Evolutionary conservation across 2,329 filamentous ascomycete genomes (phyloP).

Genomic region (Calonectria ilicicola): DNA sequence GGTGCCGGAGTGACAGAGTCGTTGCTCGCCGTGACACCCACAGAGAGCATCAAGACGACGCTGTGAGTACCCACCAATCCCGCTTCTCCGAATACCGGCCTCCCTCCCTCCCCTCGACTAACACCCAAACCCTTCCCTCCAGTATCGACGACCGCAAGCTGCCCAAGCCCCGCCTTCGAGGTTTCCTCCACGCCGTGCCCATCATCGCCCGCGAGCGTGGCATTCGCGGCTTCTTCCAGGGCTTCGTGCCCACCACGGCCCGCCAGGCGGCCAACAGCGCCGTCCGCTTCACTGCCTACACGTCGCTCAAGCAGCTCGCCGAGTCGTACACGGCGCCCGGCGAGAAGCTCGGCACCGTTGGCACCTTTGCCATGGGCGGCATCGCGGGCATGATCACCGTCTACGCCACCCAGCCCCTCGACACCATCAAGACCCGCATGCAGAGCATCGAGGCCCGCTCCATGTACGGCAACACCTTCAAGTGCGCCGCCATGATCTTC

Average conservation of each 20-base stretch:
- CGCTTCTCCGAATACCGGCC: neutral
- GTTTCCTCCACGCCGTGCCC: slow-evolving; percentile 90
- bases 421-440: slow-evolving; percentile 98
- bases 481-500: slow-evolving; percentile 85
- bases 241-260: slow-evolving; percentile 93
- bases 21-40: slow-evolving; percentile 92
- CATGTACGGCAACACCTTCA: slow-evolving; percentile 88
- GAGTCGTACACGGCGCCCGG: slow-evolving; percentile 93
- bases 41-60: slow-evolving; percentile 98
- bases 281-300: slow-evolving; percentile 91
- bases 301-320: slow-evolving; percentile 88
- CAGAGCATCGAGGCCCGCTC: slow-evolving; percentile 89
- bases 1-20: slow-evolving; percentile 96
- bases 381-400: slow-evolving; percentile 93
- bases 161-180: slow-evolving; percentile 85
- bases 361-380: slow-evolving; percentile 92
- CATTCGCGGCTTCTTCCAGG: slow-evolving; percentile 93
- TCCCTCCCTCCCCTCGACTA: neutral
- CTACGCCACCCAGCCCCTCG: slow-evolving; percentile 79
- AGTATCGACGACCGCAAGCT: slow-evolving; percentile 96
- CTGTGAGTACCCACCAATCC: slow-evolving; percentile 61
- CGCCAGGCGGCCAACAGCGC: slow-evolving; percentile 96
- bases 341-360: slow-evolving; percentile 89
- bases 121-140: neutral
- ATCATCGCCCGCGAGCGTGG: slow-evolving; percentile 92